phyloP scores from a whole-genome alignment of 179 eudicot genomes.

The Beta macrorhiza region DNA sequence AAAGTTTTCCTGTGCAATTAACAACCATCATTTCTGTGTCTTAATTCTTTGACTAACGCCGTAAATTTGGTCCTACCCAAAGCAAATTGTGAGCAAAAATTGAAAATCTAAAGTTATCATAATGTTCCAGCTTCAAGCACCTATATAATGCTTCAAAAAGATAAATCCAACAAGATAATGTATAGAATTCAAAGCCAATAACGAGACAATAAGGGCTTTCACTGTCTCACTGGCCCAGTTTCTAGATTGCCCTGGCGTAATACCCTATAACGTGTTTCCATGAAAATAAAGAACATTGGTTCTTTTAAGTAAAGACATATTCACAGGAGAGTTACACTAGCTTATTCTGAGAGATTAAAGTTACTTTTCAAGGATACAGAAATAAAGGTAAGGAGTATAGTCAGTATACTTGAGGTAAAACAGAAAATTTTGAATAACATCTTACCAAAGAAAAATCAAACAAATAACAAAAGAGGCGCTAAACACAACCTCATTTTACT shows the following conservation, averaged over 20 bases:
- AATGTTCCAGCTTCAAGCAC: constrained; percentile 12
- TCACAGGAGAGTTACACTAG: background rate
- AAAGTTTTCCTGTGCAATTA: constrained; percentile 3
- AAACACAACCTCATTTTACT: too few species aligned
- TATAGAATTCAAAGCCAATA: constrained; percentile 16
- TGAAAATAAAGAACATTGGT: background rate
- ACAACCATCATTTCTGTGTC: constrained; percentile 22
- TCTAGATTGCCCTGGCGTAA: background rate
- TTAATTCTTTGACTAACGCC: constrained; percentile 18
- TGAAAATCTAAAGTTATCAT: background rate
- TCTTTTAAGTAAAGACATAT: background rate
- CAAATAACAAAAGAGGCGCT: too few species aligned
- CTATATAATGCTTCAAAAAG: constrained; percentile 9
- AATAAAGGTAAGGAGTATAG: too few species aligned
- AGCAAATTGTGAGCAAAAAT: constrained; percentile 19
- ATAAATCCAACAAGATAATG: background rate
- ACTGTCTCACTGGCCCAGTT: constrained; percentile 8
- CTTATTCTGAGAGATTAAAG: background rate
- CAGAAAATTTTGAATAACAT: too few species aligned
- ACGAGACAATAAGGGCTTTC: constrained; percentile 6
- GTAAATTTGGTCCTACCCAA: constrained; percentile 26
- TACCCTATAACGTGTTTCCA: background rate
- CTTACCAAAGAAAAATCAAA: too few species aligned
- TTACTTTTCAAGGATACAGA: too few species aligned
- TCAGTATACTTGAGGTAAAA: too few species aligned